Evolutionary conservation across 768 basidiomycete species (phyloP), one percentile per base, ranked within the genome.

Genomic region (Trametes elegans): DNA sequence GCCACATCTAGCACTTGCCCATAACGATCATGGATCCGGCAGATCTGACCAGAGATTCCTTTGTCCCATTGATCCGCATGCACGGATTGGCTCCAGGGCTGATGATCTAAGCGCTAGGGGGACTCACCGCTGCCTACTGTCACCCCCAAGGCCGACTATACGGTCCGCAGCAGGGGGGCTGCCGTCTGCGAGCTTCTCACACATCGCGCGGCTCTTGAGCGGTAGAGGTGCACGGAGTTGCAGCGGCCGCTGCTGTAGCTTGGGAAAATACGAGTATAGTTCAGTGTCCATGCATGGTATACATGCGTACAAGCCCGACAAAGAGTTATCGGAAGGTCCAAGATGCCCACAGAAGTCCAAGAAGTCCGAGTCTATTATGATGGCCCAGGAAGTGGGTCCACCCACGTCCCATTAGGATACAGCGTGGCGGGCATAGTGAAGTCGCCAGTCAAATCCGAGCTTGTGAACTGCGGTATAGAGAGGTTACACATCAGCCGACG

Each of bases 381-480:
- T 44, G 87, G 76, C n/a, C 91, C 92, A 10, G 82, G 75, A 18
- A 74, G 69, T 21, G 93, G 84, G 66, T 90, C 79, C 38, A 83
- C 76, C 89, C 89, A 93, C 14, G 89, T 90, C 46, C 88, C 87
- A 66, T 93, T 93, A 2, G 85, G 81, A 76, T 82, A 87, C 47
- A 89, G 71, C 3, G 79, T 84, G 7, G 88, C 90, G 6, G 90
- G 77, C 75, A 80, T 88, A 0, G 92, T 91, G 62, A 88, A 94
- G 69, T 93, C 90, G 14, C 89, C 90, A 10, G 79, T 66, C 16
- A 61, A 64, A 16, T 75, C 62, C 32, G 52, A 45, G 14, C 65
- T 77, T 16, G 74, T 77, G 51, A 78, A 83, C 84, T 88, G 64
- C 48, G 42, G 51, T 16, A 42, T 31, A 11, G 47, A 59, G 23